Percentiles rank a stretch among this genome's conserved stretches.
Evolutionary conservation across 2,329 filamentous ascomycete genomes (phyloP).

Genomic region (Colletotrichum magnum): DNA sequence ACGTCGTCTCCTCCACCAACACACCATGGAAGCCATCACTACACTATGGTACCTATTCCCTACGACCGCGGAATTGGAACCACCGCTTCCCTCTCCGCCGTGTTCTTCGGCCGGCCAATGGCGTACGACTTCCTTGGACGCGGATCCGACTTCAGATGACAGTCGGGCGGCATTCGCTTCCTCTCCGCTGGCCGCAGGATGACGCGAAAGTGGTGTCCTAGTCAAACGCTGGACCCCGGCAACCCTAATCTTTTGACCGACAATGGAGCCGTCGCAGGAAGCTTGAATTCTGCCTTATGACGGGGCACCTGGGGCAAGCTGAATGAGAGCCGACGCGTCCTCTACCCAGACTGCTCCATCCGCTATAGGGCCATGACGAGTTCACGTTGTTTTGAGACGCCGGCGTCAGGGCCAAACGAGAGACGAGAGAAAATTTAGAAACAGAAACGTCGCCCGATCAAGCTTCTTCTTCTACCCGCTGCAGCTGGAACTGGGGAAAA

Average conservation of each 20-base stretch:
- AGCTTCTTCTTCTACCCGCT: slow-evolving; percentile 12
- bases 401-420: slow-evolving; percentile 9
- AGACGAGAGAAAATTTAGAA: slow-evolving; percentile 2
- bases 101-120: slow-evolving; percentile 15
- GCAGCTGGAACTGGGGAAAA: slow-evolving; percentile 15
- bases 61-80: slow-evolving; percentile 17
- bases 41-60: no score
- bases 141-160: slow-evolving; percentile 27
- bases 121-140: slow-evolving; percentile 2
- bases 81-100: neutral
- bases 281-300: slow-evolving; percentile 39
- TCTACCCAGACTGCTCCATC: slow-evolving; percentile 17
- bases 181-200: slow-evolving; percentile 19
- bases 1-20: slow-evolving; percentile 35
- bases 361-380: slow-evolving; percentile 28
- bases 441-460: slow-evolving; percentile 10
- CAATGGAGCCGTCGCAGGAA: slow-evolving; percentile 22
- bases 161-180: slow-evolving; percentile 24
- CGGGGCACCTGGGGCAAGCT: slow-evolving; percentile 36
- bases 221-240: slow-evolving; percentile 21
- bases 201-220: slow-evolving; percentile 21
- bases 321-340: slow-evolving; percentile 31
- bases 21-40: neutral
- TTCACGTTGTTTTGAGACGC: slow-evolving; percentile 27
- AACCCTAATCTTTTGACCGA: slow-evolving; percentile 30